A percentile compares a stretch with the other conserved stretches of the same genome.
Evolutionary conservation across 441 rosid genomes (phyloP).

Genomic region (Erodium chrysanthum): DNA sequence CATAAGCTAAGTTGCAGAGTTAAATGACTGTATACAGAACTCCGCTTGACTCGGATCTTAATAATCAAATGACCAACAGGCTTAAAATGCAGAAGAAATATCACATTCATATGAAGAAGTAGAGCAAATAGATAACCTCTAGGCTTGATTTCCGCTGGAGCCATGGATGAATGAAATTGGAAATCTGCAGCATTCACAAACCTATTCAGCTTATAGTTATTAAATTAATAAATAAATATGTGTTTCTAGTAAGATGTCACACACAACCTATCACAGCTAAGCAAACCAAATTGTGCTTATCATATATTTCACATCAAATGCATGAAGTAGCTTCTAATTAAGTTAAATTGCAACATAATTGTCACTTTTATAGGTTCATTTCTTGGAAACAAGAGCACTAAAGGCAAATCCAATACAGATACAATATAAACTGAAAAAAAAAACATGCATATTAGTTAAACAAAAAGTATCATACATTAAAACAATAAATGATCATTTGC

Average conservation of each 20-base stretch:
- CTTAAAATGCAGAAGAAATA: not conserved
- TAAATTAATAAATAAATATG: not conserved
- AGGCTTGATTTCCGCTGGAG: conserved; percentile 1
- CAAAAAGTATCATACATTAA: too few relatives aligned
- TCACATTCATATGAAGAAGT: not conserved
- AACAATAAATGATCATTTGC: not conserved
- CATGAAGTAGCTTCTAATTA: not conserved
- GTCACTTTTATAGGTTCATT: not conserved
- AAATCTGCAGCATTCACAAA: not conserved
- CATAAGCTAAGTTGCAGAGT: not conserved
- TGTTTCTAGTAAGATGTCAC: not conserved
- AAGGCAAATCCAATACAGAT: too few relatives aligned
- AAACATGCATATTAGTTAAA: not conserved
- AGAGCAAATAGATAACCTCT: not conserved
- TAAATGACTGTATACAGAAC: not conserved
- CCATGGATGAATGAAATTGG: not conserved
- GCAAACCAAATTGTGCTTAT: not conserved
- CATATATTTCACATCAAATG: not conserved
- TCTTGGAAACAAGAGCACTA: not conserved
- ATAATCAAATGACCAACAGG: not conserved
- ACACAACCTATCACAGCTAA: not conserved
- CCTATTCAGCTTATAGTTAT: not conserved
- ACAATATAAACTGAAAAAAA: too few relatives aligned
- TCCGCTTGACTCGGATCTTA: not conserved
- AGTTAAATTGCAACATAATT: not conserved